Conservation (phyloP, 192 early-diverging fungal species). For the Glomus cerebriforme region DNA sequence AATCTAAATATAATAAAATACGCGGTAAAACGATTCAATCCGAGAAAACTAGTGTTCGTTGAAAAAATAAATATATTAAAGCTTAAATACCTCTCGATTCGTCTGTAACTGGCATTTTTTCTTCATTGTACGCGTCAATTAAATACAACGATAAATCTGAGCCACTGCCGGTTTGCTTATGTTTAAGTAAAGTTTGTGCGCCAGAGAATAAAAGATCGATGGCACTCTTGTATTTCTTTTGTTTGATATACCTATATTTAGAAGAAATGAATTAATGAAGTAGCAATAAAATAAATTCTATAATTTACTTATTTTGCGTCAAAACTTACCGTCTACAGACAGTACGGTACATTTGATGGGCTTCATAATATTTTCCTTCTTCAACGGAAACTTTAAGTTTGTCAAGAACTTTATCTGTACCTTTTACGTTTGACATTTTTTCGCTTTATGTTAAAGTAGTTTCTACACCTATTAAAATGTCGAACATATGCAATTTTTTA, state of each 20-base stretch:
- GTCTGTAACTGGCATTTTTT: conserved; percentile 67
- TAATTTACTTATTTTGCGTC: too few species aligned
- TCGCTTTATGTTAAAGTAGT: background rate
- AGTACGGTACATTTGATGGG: conserved; percentile 96
- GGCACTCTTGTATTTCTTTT: conserved; percentile 75
- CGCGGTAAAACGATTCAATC: background rate
- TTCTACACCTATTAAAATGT: too few species aligned
- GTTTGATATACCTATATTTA: conserved; percentile 76
- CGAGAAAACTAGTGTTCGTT: background rate
- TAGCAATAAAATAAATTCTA: too few species aligned
- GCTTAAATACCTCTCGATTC: conserved; percentile 61
- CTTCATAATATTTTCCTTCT: conserved; percentile 92
- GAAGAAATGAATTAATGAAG: background rate
- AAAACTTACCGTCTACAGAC: conserved; percentile 74
- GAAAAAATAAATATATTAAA: background rate
- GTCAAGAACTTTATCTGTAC: conserved; percentile 65
- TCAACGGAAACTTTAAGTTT: conserved; percentile 68
- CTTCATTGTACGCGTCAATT: conserved; percentile 77
- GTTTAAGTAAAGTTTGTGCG: conserved; percentile 70
- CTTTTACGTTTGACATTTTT: conserved; percentile 42
- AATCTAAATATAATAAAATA: background rate
- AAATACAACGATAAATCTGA: conserved; percentile 81
- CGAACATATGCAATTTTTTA: too few species aligned
- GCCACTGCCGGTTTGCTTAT: conserved; percentile 81
- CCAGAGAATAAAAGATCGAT: conserved; percentile 82